Evolutionary conservation across 495 filamentous ascomycete species (phyloP).

Genomic region (Hyaloscypha bicolor): DNA sequence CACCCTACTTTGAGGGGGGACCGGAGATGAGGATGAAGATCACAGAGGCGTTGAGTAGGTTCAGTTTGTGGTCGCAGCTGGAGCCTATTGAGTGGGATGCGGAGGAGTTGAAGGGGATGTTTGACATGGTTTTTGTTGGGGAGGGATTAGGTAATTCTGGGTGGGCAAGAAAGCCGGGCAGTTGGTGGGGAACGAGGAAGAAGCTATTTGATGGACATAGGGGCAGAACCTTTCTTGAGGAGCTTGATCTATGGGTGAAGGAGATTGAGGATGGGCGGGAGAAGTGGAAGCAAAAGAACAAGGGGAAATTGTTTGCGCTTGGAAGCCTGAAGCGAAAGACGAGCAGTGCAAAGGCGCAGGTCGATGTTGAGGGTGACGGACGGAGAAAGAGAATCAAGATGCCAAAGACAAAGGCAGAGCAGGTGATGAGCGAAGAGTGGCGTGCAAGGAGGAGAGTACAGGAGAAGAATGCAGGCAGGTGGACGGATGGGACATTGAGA

Average conservation of each 20-base stretch:
- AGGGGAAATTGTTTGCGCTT: neutral
- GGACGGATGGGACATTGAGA: slow-evolving; percentile 29
- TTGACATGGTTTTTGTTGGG: slow-evolving; percentile 16
- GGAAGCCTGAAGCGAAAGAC: slow-evolving; percentile 7
- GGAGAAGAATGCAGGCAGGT: slow-evolving; percentile 30
- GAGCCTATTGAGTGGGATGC: slow-evolving; percentile 3
- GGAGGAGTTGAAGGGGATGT: slow-evolving; percentile 16
- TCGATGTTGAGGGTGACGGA: neutral
- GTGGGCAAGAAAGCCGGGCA: slow-evolving; percentile 10
- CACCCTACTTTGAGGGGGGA: neutral
- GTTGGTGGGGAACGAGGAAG: slow-evolving; percentile 23
- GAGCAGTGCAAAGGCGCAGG: neutral
- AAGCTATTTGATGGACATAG: slow-evolving; percentile 3
- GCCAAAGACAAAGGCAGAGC: neutral
- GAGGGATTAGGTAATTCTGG: neutral
- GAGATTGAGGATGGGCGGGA: slow-evolving; percentile 4
- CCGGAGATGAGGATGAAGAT: slow-evolving; percentile 2
- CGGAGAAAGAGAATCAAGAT: slow-evolving; percentile 8
- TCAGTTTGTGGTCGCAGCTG: slow-evolving; percentile 11
- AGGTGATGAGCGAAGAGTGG: slow-evolving; percentile 26
- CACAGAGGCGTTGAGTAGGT: neutral
- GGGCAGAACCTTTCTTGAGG: slow-evolving; percentile 4
- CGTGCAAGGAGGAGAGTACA: slow-evolving; percentile 21
- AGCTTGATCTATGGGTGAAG: slow-evolving; percentile 9
- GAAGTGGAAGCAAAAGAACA: slow-evolving; percentile 1